Base-by-base conservation (phyloP, 257 asterid genomes). In the Plantago major region DNA sequence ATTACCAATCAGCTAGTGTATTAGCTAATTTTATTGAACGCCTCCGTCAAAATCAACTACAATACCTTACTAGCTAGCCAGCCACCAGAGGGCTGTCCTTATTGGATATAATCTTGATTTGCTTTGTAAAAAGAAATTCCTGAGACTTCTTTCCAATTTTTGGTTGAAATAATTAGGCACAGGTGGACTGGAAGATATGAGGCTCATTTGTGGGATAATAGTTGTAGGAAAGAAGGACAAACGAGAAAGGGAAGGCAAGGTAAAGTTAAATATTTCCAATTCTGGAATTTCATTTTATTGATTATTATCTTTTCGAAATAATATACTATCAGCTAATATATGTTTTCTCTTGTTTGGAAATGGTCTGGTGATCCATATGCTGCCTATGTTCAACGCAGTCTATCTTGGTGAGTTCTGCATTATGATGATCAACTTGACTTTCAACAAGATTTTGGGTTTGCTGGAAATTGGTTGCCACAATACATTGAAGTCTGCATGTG, bases 201-300 rank as follows among this genome's bases (percentile, higher is more conserved):
- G 61, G 96, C 94, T 33, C 96, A 88, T 76, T 79, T 88, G 66
- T 88, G 94, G 96, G 94, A 88, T 44, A 88, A 85, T 51, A 88
- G 94, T 66, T 81, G 91, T 71, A 81, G 86, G 71, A 88, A 88
- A 66, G 94, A 88, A 83, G 96, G 96, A 6, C 96, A 88, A 72
- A 85, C 91, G 14, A 83, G 96, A 63, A 88, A 88, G 74, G 96
- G 96, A 64, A 85, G 96, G 47, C 96, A 88, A 81, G 96, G 96
- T 11, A 30, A 56, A 12, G 5, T 58, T 10, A n/a, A 55, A 40
- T 57, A 12, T 57, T 44, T 10, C 10, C 4, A 18, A 22, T 9
- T 13, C 17, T 55, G 18, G 10, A 13, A 26, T 2, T 0, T 45
- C 10, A 40, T 5, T 6, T 19, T 56, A 4, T 13, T 5, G 9